A percentile compares a stretch with the other conserved stretches of the same genome.
phyloP scores from a whole-genome alignment of 129 eudicot species.

The Flaveria brownii region DNA sequence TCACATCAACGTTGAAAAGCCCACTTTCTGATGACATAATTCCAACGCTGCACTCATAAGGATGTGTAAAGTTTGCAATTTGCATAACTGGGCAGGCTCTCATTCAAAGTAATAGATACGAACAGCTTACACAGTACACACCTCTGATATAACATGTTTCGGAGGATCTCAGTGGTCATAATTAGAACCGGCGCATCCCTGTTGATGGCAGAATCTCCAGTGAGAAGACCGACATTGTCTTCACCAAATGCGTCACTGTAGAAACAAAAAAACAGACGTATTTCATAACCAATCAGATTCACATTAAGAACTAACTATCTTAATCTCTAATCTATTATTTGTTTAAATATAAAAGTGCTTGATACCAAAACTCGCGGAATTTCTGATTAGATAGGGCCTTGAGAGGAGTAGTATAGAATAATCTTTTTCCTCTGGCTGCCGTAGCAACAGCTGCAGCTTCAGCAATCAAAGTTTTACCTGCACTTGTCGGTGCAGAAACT shows the following conservation, averaged over 20 bases:
- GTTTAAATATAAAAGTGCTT: conserved; percentile 22
- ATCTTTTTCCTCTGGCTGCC: conserved; percentile 79
- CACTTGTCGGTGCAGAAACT: conserved; percentile 98
- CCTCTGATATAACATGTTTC: conserved; percentile 98
- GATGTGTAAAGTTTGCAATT: conserved; percentile 20
- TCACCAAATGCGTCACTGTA: conserved; percentile 93
- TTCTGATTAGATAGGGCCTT: conserved; percentile 97
- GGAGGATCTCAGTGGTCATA: conserved; percentile 97
- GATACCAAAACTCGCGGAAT: conserved; percentile 89
- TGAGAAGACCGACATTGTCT: conserved; percentile 88
- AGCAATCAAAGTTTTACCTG: conserved; percentile 96
- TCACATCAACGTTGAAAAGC: conserved; percentile 87
- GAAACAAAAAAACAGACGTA: conserved; percentile 22
- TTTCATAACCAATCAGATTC: not conserved
- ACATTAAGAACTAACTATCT: not conserved
- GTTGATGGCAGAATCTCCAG: conserved; percentile 94
- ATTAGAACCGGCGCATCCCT: conserved; percentile 91
- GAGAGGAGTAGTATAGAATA: conserved; percentile 96
- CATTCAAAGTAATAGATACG: not conserved
- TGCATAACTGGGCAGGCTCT: not conserved
- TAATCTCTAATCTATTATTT: conserved; percentile 5
- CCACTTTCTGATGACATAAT: conserved; percentile 74
- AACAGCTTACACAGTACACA: conserved; percentile 45
- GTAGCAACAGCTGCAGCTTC: conserved; percentile 99
- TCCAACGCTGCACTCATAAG: conserved; percentile 76